phyloP scores from a whole-genome alignment of 805 yeast species.

The Cyberlindnera petersonii region DNA sequence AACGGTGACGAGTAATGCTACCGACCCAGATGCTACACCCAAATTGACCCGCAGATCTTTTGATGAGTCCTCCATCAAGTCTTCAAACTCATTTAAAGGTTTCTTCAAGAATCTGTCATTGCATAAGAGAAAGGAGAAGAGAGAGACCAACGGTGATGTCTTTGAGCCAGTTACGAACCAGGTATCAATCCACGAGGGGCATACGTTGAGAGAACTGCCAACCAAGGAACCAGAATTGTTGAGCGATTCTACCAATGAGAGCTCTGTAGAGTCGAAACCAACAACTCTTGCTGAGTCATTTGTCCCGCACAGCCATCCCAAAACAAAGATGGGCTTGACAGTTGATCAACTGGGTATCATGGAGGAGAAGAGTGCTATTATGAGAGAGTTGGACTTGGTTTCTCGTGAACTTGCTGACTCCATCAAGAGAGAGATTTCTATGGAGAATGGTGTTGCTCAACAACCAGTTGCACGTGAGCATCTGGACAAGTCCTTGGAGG shows the following conservation, averaged over 20 bases:
- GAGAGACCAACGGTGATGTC: slow-evolving; percentile 2
- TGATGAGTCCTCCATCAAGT: slow-evolving; percentile 12
- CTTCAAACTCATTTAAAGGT: slow-evolving; percentile 23
- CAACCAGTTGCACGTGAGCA: slow-evolving; percentile 20
- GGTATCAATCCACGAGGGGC: slow-evolving; percentile 4
- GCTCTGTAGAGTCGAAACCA: slow-evolving; percentile 10
- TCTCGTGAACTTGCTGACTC: slow-evolving; percentile 72
- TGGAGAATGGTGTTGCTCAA: slow-evolving; percentile 42
- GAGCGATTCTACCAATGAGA: slow-evolving; percentile 9
- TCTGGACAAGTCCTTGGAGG: slow-evolving; percentile 35
- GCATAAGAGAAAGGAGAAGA: slow-evolving; percentile 18
- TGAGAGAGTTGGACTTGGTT: slow-evolving; percentile 62
- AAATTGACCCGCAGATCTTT: slow-evolving; percentile 6
- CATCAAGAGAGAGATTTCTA: slow-evolving; percentile 59
- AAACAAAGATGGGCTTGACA: slow-evolving; percentile 38
- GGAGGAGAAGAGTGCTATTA: slow-evolving; percentile 52
- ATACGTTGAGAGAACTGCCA: slow-evolving; percentile 5
- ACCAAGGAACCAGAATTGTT: slow-evolving; percentile 8
- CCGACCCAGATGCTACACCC: slow-evolving; percentile 10
- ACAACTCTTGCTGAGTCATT: slow-evolving; percentile 18
- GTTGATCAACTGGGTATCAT: slow-evolving; percentile 61
- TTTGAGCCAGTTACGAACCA: slow-evolving; percentile 20
- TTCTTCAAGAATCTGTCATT: slow-evolving; percentile 24
- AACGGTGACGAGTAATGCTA: slow-evolving; percentile 3
- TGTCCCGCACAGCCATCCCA: slow-evolving; percentile 16